These are phyloP conservation scores for Solanum lycopersicoides DNA, from an alignment of 257 asterid species.

Conservation along the genomic window DNA sequence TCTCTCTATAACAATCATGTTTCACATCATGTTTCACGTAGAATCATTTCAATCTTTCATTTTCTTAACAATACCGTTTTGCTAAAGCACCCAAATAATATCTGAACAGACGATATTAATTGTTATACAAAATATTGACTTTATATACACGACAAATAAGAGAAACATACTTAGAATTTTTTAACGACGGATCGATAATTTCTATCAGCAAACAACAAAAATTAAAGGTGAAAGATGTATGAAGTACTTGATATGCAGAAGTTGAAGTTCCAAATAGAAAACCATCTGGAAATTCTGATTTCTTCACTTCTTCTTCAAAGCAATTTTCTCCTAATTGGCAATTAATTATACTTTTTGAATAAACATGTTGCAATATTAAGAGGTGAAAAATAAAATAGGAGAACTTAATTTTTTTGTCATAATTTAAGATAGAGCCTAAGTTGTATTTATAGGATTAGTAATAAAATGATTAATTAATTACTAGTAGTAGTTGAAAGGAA, in stretches of 20 bases:
- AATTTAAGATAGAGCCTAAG: background rate
- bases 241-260: background rate
- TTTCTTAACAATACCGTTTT: background rate
- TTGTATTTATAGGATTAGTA: background rate
- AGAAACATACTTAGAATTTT: background rate
- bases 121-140: background rate
- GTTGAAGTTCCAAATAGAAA: constrained; percentile 7
- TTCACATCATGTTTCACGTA: no score
- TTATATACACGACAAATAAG: background rate
- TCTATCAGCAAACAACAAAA: background rate
- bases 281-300: background rate
- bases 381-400: background rate
- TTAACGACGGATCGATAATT: background rate
- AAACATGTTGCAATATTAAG: background rate
- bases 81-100: background rate
- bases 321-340: background rate
- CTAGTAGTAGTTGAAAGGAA: background rate
- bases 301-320: background rate
- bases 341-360: background rate
- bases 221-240: background rate
- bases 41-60: background rate
- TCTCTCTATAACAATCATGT: background rate
- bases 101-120: background rate
- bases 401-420: background rate
- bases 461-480: background rate